phyloP scores from a whole-genome alignment of 2,329 filamentous ascomycete species.

The Metarhizium guizhouense region DNA sequence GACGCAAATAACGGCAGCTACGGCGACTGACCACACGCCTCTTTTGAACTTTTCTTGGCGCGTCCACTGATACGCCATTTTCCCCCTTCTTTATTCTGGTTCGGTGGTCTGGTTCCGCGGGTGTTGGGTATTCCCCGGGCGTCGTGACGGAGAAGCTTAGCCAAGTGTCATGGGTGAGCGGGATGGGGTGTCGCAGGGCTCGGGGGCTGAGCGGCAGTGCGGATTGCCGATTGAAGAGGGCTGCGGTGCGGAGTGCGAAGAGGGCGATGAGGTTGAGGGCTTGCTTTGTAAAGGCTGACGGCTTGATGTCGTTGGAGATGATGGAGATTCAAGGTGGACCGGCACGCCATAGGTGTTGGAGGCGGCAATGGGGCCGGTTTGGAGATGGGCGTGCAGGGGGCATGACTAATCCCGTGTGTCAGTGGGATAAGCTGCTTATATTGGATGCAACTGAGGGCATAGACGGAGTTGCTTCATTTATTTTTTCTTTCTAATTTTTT shows the following conservation, averaged over 20 bases:
- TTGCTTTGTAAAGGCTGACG: background rate
- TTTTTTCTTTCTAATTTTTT: too few species aligned
- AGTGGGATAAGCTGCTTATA: too few species aligned
- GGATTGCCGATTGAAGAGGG: background rate
- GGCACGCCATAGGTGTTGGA: too few species aligned
- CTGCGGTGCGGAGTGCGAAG: background rate
- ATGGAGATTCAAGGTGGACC: too few species aligned
- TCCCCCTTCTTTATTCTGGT: background rate
- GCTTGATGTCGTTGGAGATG: background rate
- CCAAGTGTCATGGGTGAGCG: conserved; percentile 12
- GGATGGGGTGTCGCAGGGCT: conserved; percentile 4
- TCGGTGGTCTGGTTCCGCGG: background rate
- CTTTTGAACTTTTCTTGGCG: conserved; percentile 24
- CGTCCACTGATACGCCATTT: conserved; percentile 15
- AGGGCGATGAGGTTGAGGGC: background rate
- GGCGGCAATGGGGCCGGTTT: background rate
- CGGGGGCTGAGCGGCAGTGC: background rate
- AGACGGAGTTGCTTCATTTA: too few species aligned
- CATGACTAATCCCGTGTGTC: background rate
- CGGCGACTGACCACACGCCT: conserved; percentile 32
- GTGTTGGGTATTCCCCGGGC: conserved; percentile 13
- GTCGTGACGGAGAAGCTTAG: conserved; percentile 17
- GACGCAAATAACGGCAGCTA: conserved; percentile 37
- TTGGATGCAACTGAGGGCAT: too few species aligned
- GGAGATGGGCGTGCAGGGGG: background rate